Conservation (phyloP, 345 rosid genomes). For the Mangifera indica region DNA sequence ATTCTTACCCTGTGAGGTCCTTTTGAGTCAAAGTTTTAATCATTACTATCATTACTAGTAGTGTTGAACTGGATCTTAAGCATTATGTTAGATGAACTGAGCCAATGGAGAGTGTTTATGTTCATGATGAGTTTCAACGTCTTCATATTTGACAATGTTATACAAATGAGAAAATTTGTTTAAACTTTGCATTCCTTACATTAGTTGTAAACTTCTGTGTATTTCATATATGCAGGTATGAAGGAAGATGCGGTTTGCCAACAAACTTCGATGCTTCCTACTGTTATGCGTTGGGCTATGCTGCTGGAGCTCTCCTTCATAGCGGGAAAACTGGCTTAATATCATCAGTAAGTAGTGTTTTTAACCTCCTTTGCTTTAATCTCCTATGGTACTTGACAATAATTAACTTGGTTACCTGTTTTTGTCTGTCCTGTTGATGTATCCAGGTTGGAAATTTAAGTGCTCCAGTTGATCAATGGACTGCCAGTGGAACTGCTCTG, state of each 20-base stretch:
- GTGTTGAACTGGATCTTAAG: no score
- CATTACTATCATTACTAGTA: no score
- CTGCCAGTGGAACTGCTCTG: constrained; percentile 84
- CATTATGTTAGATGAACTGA: background rate
- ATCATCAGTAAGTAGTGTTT: constrained; percentile 63
- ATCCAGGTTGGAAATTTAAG: constrained; percentile 83
- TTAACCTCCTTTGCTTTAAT: constrained; percentile 6
- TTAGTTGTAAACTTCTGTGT: background rate
- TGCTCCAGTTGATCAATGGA: constrained; percentile 92
- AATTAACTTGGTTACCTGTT: background rate
- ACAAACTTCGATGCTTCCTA: constrained; percentile 90
- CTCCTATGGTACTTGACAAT: background rate
- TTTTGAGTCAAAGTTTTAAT: background rate
- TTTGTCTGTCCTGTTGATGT: background rate
- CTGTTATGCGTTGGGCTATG: constrained; percentile 91
- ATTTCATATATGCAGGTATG: constrained; percentile 56
- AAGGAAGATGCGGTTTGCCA: constrained; percentile 96
- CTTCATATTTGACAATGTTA: background rate
- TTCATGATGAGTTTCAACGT: background rate
- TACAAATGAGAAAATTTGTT: background rate
- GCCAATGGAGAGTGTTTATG: background rate
- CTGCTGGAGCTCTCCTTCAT: constrained; percentile 87
- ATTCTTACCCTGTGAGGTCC: background rate
- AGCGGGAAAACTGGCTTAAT: constrained; percentile 85
- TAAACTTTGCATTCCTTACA: background rate